These are phyloP conservation scores for Alternaria angustiovoidea DNA, from an alignment of 2,329 filamentous ascomycete genomes.

Conservation along the genomic window DNA sequence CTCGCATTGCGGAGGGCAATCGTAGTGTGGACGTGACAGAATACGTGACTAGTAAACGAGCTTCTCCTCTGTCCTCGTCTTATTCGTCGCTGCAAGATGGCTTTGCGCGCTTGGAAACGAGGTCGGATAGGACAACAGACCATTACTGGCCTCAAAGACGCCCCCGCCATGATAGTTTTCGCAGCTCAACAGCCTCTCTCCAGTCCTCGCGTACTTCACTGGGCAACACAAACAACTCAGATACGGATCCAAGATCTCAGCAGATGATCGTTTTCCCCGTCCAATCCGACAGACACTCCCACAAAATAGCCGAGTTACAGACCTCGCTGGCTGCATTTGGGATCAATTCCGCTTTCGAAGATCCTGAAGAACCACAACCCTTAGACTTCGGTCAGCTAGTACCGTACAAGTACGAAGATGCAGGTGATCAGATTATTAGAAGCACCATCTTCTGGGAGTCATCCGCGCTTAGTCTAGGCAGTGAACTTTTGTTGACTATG, in stretches of 20 bases:
- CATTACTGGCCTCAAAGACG: not conserved
- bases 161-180: conserved; percentile 4
- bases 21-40: conserved; percentile 32
- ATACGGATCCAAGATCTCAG: not conserved
- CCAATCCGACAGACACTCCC: not conserved
- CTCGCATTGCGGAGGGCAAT: conserved; percentile 20
- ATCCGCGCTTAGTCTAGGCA: conserved; percentile 20
- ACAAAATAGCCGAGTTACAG: not conserved
- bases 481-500: conserved; percentile 28
- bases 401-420: not conserved
- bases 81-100: not conserved
- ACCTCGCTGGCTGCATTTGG: conserved; percentile 2
- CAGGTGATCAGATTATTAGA: not conserved
- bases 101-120: not conserved
- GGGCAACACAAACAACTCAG: not conserved
- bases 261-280: conserved; percentile 4
- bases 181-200: not conserved
- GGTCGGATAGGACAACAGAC: not conserved
- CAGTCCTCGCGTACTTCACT: conserved; percentile 3
- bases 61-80: not conserved
- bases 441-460: conserved; percentile 35
- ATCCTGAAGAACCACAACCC: not conserved
- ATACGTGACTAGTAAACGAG: conserved; percentile 14
- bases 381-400: not conserved
- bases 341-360: conserved; percentile 1